Percentiles rank a stretch among this genome's conserved stretches.
Evolutionary conservation across 2,329 filamentous ascomycete genomes (phyloP).

Genomic region (Botryosphaeria dothidea): DNA sequence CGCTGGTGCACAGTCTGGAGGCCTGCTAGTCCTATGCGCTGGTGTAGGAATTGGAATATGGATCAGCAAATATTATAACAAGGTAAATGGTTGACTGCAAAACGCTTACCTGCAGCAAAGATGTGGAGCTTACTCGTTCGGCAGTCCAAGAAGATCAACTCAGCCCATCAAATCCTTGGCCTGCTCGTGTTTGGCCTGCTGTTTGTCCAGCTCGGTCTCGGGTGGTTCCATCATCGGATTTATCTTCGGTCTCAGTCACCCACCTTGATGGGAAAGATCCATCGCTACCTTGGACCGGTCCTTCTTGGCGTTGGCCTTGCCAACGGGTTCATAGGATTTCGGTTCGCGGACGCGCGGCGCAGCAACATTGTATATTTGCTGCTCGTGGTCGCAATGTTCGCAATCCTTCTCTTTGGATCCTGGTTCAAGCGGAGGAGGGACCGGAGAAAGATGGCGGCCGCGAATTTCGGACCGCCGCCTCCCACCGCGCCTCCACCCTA

Average conservation of each 20-base stretch:
- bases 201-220: neutral
- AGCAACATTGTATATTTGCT: slow-evolving; percentile 24
- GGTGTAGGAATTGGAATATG: slow-evolving; percentile 57
- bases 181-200: neutral
- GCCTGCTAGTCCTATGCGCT: slow-evolving; percentile 49
- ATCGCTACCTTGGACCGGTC: slow-evolving; percentile 24
- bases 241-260: slow-evolving; percentile 22
- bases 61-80: slow-evolving; percentile 55
- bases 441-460: neutral
- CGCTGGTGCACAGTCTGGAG: slow-evolving; percentile 54
- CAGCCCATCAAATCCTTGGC: slow-evolving; percentile 27
- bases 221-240: slow-evolving; percentile 2
- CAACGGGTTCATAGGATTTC: slow-evolving; percentile 28
- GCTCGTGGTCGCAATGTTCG: slow-evolving; percentile 23
- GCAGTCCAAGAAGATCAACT: slow-evolving; percentile 55
- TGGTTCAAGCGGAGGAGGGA: slow-evolving; percentile 13
- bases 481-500: slow-evolving; percentile 1
- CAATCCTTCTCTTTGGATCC: slow-evolving; percentile 8
- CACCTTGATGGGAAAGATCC: slow-evolving; percentile 23
- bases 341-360: slow-evolving; percentile 21
- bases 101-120: neutral
- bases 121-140: neutral
- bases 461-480: neutral
- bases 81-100: slow-evolving; percentile 45
- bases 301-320: slow-evolving; percentile 24